phyloP scores from a whole-genome alignment of 176 grass and related monocot species.

The Raddia distichophylla region DNA sequence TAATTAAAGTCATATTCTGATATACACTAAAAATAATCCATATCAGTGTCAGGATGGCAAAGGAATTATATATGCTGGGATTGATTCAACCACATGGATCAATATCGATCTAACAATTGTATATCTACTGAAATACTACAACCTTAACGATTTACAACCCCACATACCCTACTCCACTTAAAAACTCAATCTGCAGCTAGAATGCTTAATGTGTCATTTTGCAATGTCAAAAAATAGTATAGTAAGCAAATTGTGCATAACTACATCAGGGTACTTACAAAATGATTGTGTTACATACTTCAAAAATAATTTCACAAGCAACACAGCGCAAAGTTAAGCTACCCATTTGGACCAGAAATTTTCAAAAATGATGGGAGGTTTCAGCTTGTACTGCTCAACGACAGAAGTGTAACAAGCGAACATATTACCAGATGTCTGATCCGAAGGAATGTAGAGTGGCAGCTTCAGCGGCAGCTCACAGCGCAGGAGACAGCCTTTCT shows the following conservation, averaged over 20 bases:
- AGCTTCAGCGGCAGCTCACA: conserved; percentile 71
- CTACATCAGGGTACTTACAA: not conserved
- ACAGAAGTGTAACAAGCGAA: not conserved
- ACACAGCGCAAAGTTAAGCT: not conserved
- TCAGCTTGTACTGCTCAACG: not conserved
- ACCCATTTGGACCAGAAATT: not conserved
- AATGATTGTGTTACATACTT: not conserved
- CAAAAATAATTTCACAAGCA: not conserved
- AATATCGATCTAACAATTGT: not conserved
- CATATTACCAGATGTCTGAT: conserved; percentile 62
- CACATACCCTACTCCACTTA: not conserved
- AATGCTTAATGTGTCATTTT: not conserved
- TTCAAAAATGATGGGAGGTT: not conserved
- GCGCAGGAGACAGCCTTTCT: conserved; percentile 81
- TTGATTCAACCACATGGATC: not conserved
- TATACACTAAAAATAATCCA: not conserved
- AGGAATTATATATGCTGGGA: not conserved
- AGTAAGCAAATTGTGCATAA: not conserved
- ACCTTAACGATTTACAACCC: not conserved
- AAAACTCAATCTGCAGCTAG: not conserved
- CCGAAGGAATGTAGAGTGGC: conserved; percentile 58
- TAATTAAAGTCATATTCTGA: not conserved
- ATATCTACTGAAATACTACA: not conserved
- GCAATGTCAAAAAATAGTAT: not conserved
- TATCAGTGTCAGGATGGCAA: not conserved